Conservation (phyloP, 2,329 filamentous ascomycete genomes). For the Aspergillus phoenicis region DNA sequence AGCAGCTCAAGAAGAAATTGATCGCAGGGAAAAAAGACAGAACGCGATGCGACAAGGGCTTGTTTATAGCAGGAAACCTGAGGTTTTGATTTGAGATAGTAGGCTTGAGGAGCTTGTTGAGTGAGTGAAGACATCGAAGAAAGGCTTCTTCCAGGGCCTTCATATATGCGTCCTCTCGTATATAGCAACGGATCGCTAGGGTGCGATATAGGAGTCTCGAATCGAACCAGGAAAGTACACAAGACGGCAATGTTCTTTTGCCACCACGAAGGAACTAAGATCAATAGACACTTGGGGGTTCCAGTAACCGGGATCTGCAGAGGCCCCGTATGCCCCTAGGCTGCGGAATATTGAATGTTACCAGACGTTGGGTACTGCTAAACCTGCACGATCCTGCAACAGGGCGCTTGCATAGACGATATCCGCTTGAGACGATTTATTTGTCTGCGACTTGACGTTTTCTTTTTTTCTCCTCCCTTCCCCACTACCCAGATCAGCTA, state of each 20-base stretch:
- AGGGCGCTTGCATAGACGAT: constrained; percentile 10
- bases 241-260: constrained; percentile 11
- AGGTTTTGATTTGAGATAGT: not conserved
- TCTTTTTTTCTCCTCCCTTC: not conserved
- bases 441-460: constrained; percentile 7
- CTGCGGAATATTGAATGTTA: constrained; percentile 1
- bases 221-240: not conserved
- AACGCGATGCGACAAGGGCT: not conserved
- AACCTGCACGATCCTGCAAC: constrained; percentile 18
- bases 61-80: not conserved
- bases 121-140: not conserved
- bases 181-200: not conserved
- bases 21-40: not conserved
- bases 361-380: constrained; percentile 11
- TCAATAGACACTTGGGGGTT: constrained; percentile 13
- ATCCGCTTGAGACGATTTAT: constrained; percentile 3
- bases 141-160: not conserved
- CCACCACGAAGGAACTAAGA: constrained; percentile 15
- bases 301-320: constrained; percentile 11
- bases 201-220: not conserved
- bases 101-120: not conserved
- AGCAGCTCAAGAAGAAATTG: no score
- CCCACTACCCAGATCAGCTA: not conserved
- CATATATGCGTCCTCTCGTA: not conserved
- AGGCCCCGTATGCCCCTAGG: not conserved